phyloP scores from a whole-genome alignment of 2,329 filamentous ascomycete species.

The Penicillium verrucosum region DNA sequence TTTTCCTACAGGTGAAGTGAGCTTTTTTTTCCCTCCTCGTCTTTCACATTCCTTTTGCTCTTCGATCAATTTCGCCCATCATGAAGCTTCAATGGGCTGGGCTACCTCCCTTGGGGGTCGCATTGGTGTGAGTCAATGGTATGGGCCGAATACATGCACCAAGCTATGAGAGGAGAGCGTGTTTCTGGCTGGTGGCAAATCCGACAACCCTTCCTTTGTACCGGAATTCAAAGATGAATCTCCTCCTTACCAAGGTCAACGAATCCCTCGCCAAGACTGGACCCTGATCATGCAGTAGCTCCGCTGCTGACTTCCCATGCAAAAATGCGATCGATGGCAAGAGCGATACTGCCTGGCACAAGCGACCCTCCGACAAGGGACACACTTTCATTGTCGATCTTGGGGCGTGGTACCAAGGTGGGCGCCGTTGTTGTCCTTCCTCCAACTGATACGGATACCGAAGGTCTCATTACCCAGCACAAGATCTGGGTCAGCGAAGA shows the following conservation, averaged over 20 bases:
- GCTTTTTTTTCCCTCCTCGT: background rate
- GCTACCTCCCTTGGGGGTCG: constrained; percentile 5
- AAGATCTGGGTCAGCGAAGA: constrained; percentile 8
- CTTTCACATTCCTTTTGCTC: background rate
- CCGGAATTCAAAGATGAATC: constrained; percentile 10
- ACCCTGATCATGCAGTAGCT: constrained; percentile 12
- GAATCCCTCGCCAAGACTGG: constrained; percentile 13
- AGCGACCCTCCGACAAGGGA: constrained; percentile 5
- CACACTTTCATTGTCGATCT: constrained; percentile 6
- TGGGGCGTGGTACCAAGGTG: constrained; percentile 4
- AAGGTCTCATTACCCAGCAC: constrained; percentile 11
- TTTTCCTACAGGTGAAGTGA: background rate
- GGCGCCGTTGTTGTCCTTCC: constrained; percentile 6
- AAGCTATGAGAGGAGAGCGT: constrained; percentile 9
- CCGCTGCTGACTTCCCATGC: background rate
- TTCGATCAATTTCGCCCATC: background rate
- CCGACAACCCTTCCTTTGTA: background rate
- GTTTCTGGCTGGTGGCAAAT: constrained; percentile 8
- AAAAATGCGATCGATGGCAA: constrained; percentile 6
- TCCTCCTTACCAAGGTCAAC: constrained; percentile 12
- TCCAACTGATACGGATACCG: background rate
- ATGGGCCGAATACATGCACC: constrained; percentile 8
- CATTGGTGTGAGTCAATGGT: constrained; percentile 4
- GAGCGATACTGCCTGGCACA: constrained; percentile 1
- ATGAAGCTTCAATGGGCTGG: constrained; percentile 10